Evolutionary conservation across 2,329 filamentous ascomycete genomes (phyloP), one percentile per base, ranked within the genome.

Genomic region (Tolypocladium ophioglossoides): DNA sequence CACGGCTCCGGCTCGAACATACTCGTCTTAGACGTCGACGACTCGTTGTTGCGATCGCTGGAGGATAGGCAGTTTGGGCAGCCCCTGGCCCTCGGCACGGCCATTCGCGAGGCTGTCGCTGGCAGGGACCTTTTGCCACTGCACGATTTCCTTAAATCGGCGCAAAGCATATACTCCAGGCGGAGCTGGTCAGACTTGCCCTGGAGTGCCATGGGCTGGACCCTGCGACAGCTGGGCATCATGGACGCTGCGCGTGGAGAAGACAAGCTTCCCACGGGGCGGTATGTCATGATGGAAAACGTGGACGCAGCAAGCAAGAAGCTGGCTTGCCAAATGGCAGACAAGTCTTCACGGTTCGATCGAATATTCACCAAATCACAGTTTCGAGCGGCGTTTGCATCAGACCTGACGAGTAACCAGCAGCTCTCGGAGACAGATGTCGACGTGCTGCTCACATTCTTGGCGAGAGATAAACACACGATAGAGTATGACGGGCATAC

Each of bases 31-130:
- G 71, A 72, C 9, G 70, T 81, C 39, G 78, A 81, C 61, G 82
- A 87, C 38, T 76, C 81, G 34, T 78, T 99, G 1, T 73, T 87
- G 24, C 78, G 82, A 27, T 82, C 84, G 38, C 74, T 99, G 52
- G 85, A 91, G 60, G 87, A 79, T 50, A 83, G 84, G 47, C 84
- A 92, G 62, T 91, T 83, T 69, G 94, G 94, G 2, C 80, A 85
- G 48, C 94, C 94, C 2, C 77, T 92, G 11, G 89, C 88, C 3
- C 74, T 99, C 1, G 87, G 87, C 1, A 82, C 85, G 4, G 94
- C 91, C 6, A 75, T 97, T 50, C 72, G 73, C 34, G 92, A 97
- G 62, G 87, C 88, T 0, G 72, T 94, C 1, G 74, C 78, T 52
- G 81, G 78, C 46, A 83, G 78, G 49, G 83, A 86, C 47, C 80